Percentiles rank a stretch among this genome's conserved stretches.
phyloP scores from a whole-genome alignment of 495 filamentous ascomycete species.

The Pseudomonodictys pantanalensis region DNA sequence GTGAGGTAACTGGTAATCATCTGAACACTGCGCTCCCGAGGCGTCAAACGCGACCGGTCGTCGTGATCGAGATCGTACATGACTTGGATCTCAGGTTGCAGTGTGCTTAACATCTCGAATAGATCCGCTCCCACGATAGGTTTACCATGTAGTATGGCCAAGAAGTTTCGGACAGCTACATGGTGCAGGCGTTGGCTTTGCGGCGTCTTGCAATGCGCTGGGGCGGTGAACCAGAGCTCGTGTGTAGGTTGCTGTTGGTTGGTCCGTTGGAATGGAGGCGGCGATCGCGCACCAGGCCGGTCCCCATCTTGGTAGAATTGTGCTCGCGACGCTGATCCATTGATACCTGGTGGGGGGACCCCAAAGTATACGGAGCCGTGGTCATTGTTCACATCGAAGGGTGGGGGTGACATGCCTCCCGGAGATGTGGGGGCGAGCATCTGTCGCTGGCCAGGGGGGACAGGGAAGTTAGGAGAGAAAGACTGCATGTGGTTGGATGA shows the following conservation, averaged over 20 bases:
- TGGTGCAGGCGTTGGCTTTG: conserved; percentile 30
- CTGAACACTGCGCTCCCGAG: conserved; percentile 28
- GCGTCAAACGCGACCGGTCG: conserved; percentile 14
- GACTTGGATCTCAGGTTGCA: conserved; percentile 33
- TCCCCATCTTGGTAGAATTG: conserved; percentile 7
- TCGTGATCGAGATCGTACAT: conserved; percentile 37
- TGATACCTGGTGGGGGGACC: conserved; percentile 10
- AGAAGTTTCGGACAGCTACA: conserved; percentile 37
- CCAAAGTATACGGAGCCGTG: conserved; percentile 19
- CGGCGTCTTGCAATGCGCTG: conserved; percentile 20
- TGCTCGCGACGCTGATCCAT: background rate
- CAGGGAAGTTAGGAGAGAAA: background rate
- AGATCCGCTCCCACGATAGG: conserved; percentile 36
- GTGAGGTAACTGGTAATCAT: conserved; percentile 32
- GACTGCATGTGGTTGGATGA: background rate
- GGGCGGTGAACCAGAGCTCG: conserved; percentile 37
- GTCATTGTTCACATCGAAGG: conserved; percentile 27
- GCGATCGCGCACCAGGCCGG: background rate
- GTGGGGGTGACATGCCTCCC: conserved; percentile 2
- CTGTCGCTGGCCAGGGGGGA: conserved; percentile 5
- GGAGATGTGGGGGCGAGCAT: conserved; percentile 23
- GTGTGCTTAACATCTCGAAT: conserved; percentile 33
- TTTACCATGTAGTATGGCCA: conserved; percentile 36
- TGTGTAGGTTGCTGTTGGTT: conserved; percentile 19
- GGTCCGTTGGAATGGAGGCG: background rate